These are phyloP conservation scores for Nothophytophthora sp. DNA, from an alignment of 352 stramenopile species.

Conservation along the genomic window DNA sequence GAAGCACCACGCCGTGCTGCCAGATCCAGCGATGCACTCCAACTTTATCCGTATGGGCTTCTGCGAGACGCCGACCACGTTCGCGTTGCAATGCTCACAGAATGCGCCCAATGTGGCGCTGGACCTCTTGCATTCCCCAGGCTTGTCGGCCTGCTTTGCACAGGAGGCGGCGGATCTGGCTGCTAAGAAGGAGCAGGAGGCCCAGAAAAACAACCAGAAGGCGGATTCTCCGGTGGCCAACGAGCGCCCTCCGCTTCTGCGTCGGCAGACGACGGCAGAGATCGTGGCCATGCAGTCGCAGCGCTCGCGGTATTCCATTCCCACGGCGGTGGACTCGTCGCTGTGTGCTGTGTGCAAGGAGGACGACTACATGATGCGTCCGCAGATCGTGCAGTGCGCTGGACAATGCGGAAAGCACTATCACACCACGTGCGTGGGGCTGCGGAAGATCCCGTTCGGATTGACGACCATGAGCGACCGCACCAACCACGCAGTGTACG, in stretches of 20 bases:
- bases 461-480: constrained; percentile 83
- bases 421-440: constrained; percentile 74
- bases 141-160: constrained; percentile 50
- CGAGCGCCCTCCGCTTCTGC: constrained; percentile 18
- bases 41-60: constrained; percentile 86
- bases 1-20: constrained; percentile 75
- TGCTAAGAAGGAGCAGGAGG: constrained; percentile 19
- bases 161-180: constrained; percentile 26
- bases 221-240: constrained; percentile 7
- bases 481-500: constrained; percentile 76
- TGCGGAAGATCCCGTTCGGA: constrained; percentile 82
- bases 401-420: constrained; percentile 55
- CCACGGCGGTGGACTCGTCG: constrained; percentile 27
- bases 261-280: constrained; percentile 65
- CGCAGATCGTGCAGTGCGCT: constrained; percentile 66
- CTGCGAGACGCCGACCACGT: constrained; percentile 68
- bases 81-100: constrained; percentile 75
- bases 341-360: constrained; percentile 67
- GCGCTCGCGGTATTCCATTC: constrained; percentile 45
- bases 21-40: constrained; percentile 77
- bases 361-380: constrained; percentile 84
- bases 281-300: constrained; percentile 77
- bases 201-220: constrained; percentile 21
- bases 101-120: constrained; percentile 78
- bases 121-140: constrained; percentile 71